Conservation (phyloP, 352 stramenopile genomes). For the Pythium grandisporangium region DNA sequence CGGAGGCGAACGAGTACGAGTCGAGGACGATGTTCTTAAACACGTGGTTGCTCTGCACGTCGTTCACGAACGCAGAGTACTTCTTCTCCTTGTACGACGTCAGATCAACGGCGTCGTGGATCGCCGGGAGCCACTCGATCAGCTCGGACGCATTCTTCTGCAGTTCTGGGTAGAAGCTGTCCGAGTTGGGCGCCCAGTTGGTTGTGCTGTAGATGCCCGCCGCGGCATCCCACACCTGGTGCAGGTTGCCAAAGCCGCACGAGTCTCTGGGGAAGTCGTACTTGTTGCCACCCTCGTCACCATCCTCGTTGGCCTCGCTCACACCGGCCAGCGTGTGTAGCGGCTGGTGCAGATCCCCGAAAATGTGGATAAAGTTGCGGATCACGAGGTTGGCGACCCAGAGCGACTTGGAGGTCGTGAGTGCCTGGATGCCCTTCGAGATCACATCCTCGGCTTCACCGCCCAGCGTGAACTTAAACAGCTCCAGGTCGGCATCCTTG, state of each 20-base stretch:
- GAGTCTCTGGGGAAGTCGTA: background rate
- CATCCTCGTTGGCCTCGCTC: background rate
- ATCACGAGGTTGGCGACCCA: constrained; percentile 44
- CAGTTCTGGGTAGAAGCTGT: background rate
- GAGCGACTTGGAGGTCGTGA: constrained; percentile 44
- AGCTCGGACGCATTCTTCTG: constrained; percentile 2
- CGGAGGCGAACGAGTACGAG: constrained; percentile 29
- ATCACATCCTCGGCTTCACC: constrained; percentile 29
- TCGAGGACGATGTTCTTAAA: constrained; percentile 27
- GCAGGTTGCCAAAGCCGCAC: constrained; percentile 1
- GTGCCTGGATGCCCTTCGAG: constrained; percentile 24
- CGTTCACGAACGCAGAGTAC: constrained; percentile 22
- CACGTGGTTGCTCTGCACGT: constrained; percentile 16
- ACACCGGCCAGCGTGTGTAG: constrained; percentile 29
- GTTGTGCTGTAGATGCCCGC: background rate
- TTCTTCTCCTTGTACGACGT: constrained; percentile 23
- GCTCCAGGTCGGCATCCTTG: constrained; percentile 21
- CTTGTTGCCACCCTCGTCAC: constrained; percentile 2
- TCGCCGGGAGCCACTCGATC: constrained; percentile 17
- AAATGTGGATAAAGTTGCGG: constrained; percentile 59
- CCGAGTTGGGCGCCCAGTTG: background rate
- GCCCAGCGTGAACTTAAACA: constrained; percentile 32
- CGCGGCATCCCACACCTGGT: background rate
- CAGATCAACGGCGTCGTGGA: constrained; percentile 27
- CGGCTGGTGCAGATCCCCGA: constrained; percentile 45